These are phyloP conservation scores for Stenogyne calaminthoides DNA, from an alignment of 305 asterid genomes.

Conservation along the genomic window DNA sequence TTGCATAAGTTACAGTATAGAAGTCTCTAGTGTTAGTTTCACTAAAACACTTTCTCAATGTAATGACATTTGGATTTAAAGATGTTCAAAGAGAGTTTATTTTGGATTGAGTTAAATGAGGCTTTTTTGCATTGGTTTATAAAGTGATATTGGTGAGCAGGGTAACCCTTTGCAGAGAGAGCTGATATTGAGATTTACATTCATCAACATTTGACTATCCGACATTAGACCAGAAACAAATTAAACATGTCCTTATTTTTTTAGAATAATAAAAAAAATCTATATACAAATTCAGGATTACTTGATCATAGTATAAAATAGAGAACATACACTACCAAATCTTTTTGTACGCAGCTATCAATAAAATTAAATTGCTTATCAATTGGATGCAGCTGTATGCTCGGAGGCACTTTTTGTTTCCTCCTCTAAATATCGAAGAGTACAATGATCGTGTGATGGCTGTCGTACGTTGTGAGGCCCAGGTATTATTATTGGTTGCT, in stretches of 20 bases:
- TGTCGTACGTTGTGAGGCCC: constrained; percentile 96
- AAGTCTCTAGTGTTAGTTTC: neutral
- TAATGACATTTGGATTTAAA: neutral
- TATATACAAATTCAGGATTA: neutral
- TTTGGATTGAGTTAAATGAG: neutral
- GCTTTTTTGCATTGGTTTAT: constrained; percentile 9
- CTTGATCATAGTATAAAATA: neutral
- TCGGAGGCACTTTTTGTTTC: constrained; percentile 87
- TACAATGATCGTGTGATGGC: constrained; percentile 89
- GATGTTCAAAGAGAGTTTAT: neutral
- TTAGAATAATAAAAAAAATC: neutral
- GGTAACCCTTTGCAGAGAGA: neutral
- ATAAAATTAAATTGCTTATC: constrained; percentile 12
- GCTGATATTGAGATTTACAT: constrained; percentile 13
- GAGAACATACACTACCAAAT: neutral
- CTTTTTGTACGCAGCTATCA: neutral
- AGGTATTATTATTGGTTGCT: constrained; percentile 50
- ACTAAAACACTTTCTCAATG: neutral
- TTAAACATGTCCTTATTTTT: neutral
- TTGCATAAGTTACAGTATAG: constrained; percentile 1
- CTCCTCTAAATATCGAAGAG: constrained; percentile 80
- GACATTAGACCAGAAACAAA: neutral
- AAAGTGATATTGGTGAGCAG: no score
- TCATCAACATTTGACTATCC: neutral
- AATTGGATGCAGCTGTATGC: constrained; percentile 76